These are phyloP conservation scores for Xylariaceae sp. DNA, from an alignment of 2,329 filamentous ascomycete genomes.

Conservation along the genomic window DNA sequence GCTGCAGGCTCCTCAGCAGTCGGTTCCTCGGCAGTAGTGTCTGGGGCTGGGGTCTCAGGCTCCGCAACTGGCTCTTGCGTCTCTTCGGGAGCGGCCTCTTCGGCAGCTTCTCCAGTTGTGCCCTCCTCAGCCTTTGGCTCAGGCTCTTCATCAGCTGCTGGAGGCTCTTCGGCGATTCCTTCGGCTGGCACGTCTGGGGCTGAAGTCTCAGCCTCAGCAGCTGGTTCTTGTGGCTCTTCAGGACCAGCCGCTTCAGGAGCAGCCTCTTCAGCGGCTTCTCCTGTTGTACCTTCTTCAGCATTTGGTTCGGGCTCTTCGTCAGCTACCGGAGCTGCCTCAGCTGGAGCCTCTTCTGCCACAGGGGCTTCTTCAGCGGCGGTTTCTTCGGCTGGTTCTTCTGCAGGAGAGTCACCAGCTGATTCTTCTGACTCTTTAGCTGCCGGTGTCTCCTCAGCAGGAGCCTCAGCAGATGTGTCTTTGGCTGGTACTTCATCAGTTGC, in stretches of 20 bases:
- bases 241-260: background rate
- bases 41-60: background rate
- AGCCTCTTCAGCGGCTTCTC: background rate
- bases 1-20: background rate
- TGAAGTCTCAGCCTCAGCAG: slow-evolving; percentile 1
- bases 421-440: slow-evolving; percentile 2
- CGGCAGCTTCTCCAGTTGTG: background rate
- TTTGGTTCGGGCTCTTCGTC: slow-evolving; percentile 9
- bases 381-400: slow-evolving; percentile 7
- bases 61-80: background rate
- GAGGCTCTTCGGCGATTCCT: background rate
- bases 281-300: slow-evolving; percentile 1
- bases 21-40: background rate
- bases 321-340: background rate
- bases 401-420: background rate
- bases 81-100: background rate
- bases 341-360: background rate
- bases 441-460: background rate
- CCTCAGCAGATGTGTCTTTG: background rate
- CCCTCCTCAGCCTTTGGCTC: slow-evolving; percentile 4
- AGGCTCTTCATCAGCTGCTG: slow-evolving; percentile 3
- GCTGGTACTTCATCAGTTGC: background rate
- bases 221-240: background rate
- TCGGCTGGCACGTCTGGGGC: background rate
- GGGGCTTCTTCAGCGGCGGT: slow-evolving; percentile 6